A percentile compares a stretch with the other conserved stretches of the same genome.
Conservation (phyloP, 495 filamentous ascomycete genomes). For the Neurospora hispaniola region DNA sequence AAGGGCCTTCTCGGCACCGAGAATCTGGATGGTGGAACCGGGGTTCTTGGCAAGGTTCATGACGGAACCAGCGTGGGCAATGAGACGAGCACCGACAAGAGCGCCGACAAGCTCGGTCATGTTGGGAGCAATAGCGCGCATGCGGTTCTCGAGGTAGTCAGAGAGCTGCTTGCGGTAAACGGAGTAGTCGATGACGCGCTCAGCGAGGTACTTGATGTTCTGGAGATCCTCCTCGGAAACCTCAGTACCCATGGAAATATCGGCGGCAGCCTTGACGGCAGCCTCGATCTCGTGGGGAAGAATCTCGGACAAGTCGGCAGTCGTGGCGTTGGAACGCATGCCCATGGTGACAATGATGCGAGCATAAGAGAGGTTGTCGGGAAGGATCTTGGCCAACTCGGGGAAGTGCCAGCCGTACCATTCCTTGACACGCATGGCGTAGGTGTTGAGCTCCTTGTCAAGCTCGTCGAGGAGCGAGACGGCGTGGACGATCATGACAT, state of each 20-base stretch:
- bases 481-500: constrained; percentile 98
- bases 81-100: constrained; percentile 87
- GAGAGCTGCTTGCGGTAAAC: constrained; percentile 84
- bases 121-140: constrained; percentile 96
- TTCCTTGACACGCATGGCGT: constrained; percentile 98
- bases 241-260: constrained; percentile 97
- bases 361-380: constrained; percentile 94
- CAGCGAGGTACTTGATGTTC: constrained; percentile 80
- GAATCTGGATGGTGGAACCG: constrained; percentile 91
- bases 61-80: constrained; percentile 89
- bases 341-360: constrained; percentile 79
- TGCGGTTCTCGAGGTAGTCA: constrained; percentile 80
- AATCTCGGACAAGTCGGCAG: constrained; percentile 76
- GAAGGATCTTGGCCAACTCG: constrained; percentile 90
- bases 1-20: constrained; percentile 96
- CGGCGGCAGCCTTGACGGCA: constrained; percentile 85
- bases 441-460: constrained; percentile 97
- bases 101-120: constrained; percentile 88
- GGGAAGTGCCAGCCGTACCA: constrained; percentile 99
- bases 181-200: constrained; percentile 84
- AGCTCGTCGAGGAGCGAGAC: constrained; percentile 89
- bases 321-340: constrained; percentile 65
- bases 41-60: constrained; percentile 95
- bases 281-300: constrained; percentile 92
- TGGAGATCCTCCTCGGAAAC: constrained; percentile 81